phyloP scores from a whole-genome alignment of 129 eudicot species.

The Kitagawia praeruptora region DNA sequence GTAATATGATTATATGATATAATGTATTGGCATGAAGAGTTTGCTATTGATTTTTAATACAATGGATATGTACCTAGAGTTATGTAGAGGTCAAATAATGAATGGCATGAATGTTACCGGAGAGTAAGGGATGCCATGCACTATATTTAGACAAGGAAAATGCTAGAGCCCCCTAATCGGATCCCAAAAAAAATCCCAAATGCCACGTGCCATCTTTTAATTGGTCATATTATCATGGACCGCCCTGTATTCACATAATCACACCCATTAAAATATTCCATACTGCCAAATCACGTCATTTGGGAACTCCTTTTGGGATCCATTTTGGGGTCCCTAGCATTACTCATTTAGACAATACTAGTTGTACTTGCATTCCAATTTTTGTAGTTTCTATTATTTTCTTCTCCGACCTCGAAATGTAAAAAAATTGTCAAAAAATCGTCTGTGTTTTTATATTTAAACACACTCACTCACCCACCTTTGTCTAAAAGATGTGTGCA shows the following conservation, averaged over 20 bases:
- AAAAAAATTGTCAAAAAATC: not conserved
- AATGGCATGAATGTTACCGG: not conserved
- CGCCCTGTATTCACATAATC: too few species aligned
- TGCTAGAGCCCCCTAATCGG: too few species aligned
- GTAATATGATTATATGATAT: not conserved
- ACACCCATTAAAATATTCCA: too few species aligned
- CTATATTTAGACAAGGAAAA: not conserved
- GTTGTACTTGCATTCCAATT: not conserved
- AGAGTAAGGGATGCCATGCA: not conserved
- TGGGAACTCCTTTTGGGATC: too few species aligned
- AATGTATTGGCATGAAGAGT: not conserved
- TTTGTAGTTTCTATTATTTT: not conserved
- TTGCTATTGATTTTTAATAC: not conserved
- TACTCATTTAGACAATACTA: not conserved
- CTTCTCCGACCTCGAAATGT: not conserved
- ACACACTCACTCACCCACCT: not conserved
- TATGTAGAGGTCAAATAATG: not conserved
- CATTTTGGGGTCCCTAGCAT: too few species aligned
- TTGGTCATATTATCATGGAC: too few species aligned
- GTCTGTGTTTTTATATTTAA: too few species aligned
- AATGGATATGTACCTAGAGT: not conserved
- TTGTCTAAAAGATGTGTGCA: too few species aligned
- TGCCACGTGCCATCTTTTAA: too few species aligned
- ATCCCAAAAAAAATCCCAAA: too few species aligned
- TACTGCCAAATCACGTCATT: too few species aligned